A percentile compares a stretch with the other conserved stretches of the same genome.
Conservation (phyloP, 192 early-diverging fungal genomes). For the Kappamyces sp. region DNA sequence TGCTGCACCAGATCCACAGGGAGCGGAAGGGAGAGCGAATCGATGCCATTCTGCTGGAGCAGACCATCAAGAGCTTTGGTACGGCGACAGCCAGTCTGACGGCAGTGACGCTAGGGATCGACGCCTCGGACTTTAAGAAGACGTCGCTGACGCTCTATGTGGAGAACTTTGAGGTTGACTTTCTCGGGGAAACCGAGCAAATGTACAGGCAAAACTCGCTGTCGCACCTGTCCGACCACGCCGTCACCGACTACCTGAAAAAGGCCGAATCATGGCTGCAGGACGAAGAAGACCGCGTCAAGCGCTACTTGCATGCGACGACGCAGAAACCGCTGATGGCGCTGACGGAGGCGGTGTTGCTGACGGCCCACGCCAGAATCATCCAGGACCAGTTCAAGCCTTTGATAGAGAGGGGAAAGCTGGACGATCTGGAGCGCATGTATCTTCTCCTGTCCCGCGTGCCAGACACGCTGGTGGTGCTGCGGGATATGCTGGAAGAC, state of each 20-base stretch:
- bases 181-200: conserved; percentile 68
- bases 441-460: conserved; percentile 72
- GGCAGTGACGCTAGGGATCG: conserved; percentile 75
- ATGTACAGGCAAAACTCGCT: conserved; percentile 89
- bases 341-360: conserved; percentile 79
- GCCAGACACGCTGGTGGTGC: conserved; percentile 71
- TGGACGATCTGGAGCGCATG: conserved; percentile 85
- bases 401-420: conserved; percentile 79
- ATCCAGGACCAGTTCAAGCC: conserved; percentile 89
- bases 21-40: conserved; percentile 88
- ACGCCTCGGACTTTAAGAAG: conserved; percentile 72
- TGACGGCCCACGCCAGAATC: conserved; percentile 70
- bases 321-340: conserved; percentile 74
- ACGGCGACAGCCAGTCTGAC: conserved; percentile 17
- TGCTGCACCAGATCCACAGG: conserved; percentile 73
- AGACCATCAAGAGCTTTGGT: conserved; percentile 89
- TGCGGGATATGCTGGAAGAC: conserved; percentile 67
- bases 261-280: conserved; percentile 72
- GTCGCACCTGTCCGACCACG: conserved; percentile 83
- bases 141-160: conserved; percentile 82
- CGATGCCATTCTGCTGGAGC: conserved; percentile 77
- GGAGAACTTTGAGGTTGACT: conserved; percentile 79
- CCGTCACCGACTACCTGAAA: conserved; percentile 92
- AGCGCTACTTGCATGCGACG: conserved; percentile 79
- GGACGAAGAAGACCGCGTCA: conserved; percentile 83